Evolutionary conservation across 2,329 filamentous ascomycete genomes (phyloP), one percentile per base, ranked within the genome.

Genomic region (Bipolaris oryzae): DNA sequence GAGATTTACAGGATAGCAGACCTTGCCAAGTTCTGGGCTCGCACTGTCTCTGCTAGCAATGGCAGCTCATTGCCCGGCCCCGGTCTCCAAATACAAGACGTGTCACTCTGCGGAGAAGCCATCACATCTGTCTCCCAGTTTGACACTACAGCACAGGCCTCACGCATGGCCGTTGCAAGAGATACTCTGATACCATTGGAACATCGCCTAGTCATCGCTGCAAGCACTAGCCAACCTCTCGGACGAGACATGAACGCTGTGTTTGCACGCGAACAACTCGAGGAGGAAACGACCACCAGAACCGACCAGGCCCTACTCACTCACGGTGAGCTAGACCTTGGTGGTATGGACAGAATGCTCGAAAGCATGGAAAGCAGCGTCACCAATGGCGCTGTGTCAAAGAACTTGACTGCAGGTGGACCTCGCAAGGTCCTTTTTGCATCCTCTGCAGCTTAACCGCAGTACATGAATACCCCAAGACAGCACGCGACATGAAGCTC

Each of bases 271-370:
- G 70, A 72, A n/a, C 58, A 64, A 7, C 61, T 58, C 1, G 71
- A 73, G 53, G 68, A 72, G n/a, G 66, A 74, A 25, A 64, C 68
- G 20, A 64, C 59, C 13, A 66, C 63, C 37, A 61, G 59, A 33
- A 62, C 66, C n/a, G 80, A 82, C 53, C 77, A 79, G 63, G 70
- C 74, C 1, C 71, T 82, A 53, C 74, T 82, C 7, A 72, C 76
- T 39, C 70, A 72, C 10, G 78, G 79, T 18, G 77, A 79, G 55
- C 76, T 82, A 7, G 80, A 81, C 58, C 64, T 82, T 15, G 78
- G 77, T 31, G 80, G 80, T 7, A 78, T 82, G 74, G 77, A 81
- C 53, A 72, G 79, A 46, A 63, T 82, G 61, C 75, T 83, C 1
- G 73, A 75, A 3, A 63, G 63, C 31, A 74, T 76, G 69, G 72